phyloP scores from a whole-genome alignment of 2,329 filamentous ascomycete genomes.

The Trichoderma brevicompactum region DNA sequence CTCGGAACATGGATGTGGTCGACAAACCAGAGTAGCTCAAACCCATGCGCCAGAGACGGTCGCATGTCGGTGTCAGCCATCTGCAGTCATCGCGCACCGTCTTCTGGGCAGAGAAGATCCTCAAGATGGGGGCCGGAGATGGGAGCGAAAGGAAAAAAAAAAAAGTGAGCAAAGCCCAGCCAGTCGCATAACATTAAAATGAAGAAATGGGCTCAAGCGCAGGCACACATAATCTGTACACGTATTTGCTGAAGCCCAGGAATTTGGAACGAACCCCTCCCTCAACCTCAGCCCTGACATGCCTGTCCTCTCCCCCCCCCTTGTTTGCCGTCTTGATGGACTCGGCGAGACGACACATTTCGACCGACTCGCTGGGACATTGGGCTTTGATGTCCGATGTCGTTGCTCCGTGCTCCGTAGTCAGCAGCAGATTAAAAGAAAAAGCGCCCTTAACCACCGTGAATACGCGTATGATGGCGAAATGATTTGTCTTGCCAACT shows the following conservation, averaged over 20 bases:
- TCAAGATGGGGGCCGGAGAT: neutral
- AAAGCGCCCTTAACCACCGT: too few relatives aligned
- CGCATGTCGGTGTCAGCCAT: constrained; percentile 13
- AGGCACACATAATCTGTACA: neutral
- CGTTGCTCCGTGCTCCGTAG: neutral
- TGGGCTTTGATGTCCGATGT: neutral
- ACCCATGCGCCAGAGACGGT: neutral
- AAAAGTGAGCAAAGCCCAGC: neutral
- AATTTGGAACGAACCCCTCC: neutral
- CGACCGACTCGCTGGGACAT: neutral
- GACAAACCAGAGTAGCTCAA: neutral
- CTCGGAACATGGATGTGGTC: constrained; percentile 13
- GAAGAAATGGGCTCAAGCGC: neutral
- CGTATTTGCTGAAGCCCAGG: neutral
- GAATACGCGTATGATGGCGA: too few relatives aligned
- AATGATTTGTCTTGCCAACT: too few relatives aligned
- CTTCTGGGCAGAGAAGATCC: neutral
- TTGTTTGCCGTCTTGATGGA: neutral
- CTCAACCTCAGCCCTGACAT: constrained; percentile 11
- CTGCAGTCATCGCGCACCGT: neutral
- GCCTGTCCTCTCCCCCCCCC: neutral
- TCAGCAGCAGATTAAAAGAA: too few relatives aligned
- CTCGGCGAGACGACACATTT: neutral
- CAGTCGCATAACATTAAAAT: constrained; percentile 1
- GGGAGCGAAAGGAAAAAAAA: neutral